Percentiles rank a stretch among this genome's conserved stretches.
phyloP scores from a whole-genome alignment of 2,329 filamentous ascomycete species.

The Chaetoscypha palmicola region DNA sequence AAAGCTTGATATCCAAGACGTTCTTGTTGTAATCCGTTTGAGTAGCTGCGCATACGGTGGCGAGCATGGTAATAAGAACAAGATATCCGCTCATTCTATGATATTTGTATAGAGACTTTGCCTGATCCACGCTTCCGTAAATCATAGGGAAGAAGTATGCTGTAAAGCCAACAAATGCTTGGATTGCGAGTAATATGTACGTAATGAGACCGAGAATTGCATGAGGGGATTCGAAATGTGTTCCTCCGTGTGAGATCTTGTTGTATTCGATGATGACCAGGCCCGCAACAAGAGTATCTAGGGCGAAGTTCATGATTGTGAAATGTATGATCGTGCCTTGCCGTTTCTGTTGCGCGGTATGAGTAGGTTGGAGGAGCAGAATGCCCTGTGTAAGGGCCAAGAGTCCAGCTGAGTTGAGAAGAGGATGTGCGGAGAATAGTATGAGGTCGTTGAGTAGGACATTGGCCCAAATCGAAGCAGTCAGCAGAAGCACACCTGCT shows the following conservation, averaged over 20 bases:
- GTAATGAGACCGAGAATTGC: slow-evolving; percentile 75
- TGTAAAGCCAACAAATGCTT: slow-evolving; percentile 73
- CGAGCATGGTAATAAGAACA: slow-evolving; percentile 61
- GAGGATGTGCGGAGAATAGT: slow-evolving; percentile 83
- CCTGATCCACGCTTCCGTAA: slow-evolving; percentile 72
- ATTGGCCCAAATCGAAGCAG: slow-evolving; percentile 68
- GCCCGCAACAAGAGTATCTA: slow-evolving; percentile 50
- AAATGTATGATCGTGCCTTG: slow-evolving; percentile 57
- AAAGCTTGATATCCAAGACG: slow-evolving; percentile 65
- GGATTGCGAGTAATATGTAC: slow-evolving; percentile 61
- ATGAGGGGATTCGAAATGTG: slow-evolving; percentile 75
- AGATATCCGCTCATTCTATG: slow-evolving; percentile 74
- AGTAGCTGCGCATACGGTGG: slow-evolving; percentile 68
- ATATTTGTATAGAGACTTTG: slow-evolving; percentile 84
- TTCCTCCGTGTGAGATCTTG: slow-evolving; percentile 61
- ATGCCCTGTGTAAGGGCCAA: slow-evolving; percentile 73
- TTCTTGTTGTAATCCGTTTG: slow-evolving; percentile 67
- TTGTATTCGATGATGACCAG: slow-evolving; percentile 73
- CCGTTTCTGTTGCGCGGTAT: slow-evolving; percentile 66
- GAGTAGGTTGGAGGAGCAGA: slow-evolving; percentile 81
- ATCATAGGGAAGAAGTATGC: slow-evolving; percentile 70
- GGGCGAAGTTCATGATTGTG: slow-evolving; percentile 55
- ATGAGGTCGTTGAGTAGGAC: slow-evolving; percentile 64
- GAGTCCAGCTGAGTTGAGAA: slow-evolving; percentile 60
- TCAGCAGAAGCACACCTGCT: slow-evolving; percentile 67